These are phyloP conservation scores for Exophiala mesophila DNA, from an alignment of 2,329 filamentous ascomycete genomes.

Conservation along the genomic window DNA sequence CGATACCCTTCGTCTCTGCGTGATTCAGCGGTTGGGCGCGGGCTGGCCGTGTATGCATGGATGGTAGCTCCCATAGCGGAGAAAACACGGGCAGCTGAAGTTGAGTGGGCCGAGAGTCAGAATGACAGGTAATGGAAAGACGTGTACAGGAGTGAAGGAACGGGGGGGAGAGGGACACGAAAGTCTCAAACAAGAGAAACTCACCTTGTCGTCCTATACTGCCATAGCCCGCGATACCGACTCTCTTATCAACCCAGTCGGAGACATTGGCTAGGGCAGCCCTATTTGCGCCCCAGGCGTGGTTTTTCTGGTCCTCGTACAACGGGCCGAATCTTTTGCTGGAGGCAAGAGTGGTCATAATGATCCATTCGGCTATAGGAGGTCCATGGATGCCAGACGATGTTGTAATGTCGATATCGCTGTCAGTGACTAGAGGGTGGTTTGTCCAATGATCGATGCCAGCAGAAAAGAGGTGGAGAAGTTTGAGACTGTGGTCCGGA, in stretches of 20 bases:
- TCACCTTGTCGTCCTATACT: conserved; percentile 58
- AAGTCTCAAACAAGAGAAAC: too few species aligned
- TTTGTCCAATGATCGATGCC: conserved; percentile 52
- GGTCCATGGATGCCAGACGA: conserved; percentile 56
- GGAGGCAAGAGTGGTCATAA: conserved; percentile 57
- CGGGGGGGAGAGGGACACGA: too few species aligned
- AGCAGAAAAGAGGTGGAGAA: conserved; percentile 55
- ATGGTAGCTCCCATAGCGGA: conserved; percentile 66
- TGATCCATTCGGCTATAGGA: conserved; percentile 62
- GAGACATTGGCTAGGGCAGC: conserved; percentile 30
- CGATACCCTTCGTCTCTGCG: conserved; percentile 61
- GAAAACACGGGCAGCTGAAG: conserved; percentile 51
- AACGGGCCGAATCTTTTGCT: conserved; percentile 51
- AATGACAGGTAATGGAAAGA: neutral
- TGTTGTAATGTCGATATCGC: conserved; percentile 51
- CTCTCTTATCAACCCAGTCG: conserved; percentile 52
- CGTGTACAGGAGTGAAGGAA: neutral
- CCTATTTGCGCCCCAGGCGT: conserved; percentile 45
- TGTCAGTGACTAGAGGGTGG: conserved; percentile 51
- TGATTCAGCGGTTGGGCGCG: conserved; percentile 62
- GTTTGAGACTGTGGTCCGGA: conserved; percentile 35
- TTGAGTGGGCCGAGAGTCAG: conserved; percentile 2
- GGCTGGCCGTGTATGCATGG: conserved; percentile 68
- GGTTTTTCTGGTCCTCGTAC: conserved; percentile 55
- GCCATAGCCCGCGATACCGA: conserved; percentile 60